A percentile compares a stretch with the other conserved stretches of the same genome.
These are phyloP conservation scores for Schizothecium vesticola DNA, from an alignment of 495 filamentous ascomycete genomes.

Conservation along the genomic window DNA sequence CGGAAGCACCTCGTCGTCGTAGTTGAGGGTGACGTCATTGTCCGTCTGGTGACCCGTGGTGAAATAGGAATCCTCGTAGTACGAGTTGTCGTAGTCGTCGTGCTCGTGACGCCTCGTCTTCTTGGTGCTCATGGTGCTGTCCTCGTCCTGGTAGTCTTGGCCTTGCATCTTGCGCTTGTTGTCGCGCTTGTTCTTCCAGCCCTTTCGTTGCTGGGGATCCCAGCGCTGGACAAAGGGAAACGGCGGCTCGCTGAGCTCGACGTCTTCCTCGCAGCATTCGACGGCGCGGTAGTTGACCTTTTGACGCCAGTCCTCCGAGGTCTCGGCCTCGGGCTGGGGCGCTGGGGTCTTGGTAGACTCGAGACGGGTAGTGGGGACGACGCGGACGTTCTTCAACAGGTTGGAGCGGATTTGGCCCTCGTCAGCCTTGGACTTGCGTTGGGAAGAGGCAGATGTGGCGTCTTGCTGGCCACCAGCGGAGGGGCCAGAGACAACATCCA, in stretches of 20 bases:
- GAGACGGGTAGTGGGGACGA: constrained; percentile 21
- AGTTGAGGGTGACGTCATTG: constrained; percentile 43
- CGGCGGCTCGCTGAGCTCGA: constrained; percentile 69
- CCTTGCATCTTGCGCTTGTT: constrained; percentile 23
- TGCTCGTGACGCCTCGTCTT: constrained; percentile 39
- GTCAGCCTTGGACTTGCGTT: constrained; percentile 42
- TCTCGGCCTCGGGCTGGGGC: constrained; percentile 31
- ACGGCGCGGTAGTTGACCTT: constrained; percentile 69
- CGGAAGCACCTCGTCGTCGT: constrained; percentile 33
- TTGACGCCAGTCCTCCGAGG: constrained; percentile 58
- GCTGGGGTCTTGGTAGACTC: background rate
- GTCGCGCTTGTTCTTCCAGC: constrained; percentile 33
- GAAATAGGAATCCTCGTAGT: constrained; percentile 16
- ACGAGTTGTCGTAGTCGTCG: constrained; percentile 21
- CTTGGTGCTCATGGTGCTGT: constrained; percentile 35
- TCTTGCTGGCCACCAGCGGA: background rate
- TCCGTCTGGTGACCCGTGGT: constrained; percentile 15
- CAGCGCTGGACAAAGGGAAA: constrained; percentile 89
- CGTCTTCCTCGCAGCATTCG: constrained; percentile 73
- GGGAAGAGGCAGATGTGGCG: background rate
- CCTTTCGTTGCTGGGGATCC: constrained; percentile 64
- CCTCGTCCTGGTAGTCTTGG: constrained; percentile 28
- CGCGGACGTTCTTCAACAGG: constrained; percentile 41
- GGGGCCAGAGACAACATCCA: background rate
- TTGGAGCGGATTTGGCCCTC: constrained; percentile 57